These are phyloP conservation scores for Collybiopsis confluens DNA, from an alignment of 768 basidiomycete genomes.

Conservation along the genomic window DNA sequence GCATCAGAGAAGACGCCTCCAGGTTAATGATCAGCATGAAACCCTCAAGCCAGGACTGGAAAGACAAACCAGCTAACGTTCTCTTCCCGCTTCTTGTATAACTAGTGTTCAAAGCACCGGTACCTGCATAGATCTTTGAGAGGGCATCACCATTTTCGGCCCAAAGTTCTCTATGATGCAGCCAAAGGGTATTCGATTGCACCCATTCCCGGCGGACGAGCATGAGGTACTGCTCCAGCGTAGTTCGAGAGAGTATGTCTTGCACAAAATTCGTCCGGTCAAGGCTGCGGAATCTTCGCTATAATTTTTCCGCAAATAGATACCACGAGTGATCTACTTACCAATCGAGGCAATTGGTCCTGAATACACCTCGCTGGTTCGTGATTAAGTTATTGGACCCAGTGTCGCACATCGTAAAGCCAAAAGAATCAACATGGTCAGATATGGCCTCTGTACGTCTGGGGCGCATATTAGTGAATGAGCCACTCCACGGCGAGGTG, in stretches of 20 bases:
- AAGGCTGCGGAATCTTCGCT: constrained; percentile 46
- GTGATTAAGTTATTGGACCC: constrained; percentile 67
- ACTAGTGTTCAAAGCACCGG: constrained; percentile 91
- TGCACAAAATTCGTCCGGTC: constrained; percentile 98
- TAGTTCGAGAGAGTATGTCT: constrained; percentile 83
- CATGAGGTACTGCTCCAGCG: constrained; percentile 77
- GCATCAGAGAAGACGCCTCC: constrained; percentile 90
- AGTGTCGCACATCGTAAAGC: constrained; percentile 79
- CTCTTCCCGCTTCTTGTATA: constrained; percentile 94
- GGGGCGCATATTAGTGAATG: constrained; percentile 1
- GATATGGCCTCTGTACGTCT: constrained; percentile 59
- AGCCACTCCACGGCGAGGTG: not conserved
- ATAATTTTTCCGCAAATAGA: not conserved
- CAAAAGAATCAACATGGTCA: constrained; percentile 71
- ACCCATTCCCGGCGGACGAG: constrained; percentile 79
- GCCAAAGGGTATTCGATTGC: constrained; percentile 68
- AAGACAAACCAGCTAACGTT: constrained; percentile 70
- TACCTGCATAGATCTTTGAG: constrained; percentile 92
- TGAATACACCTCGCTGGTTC: constrained; percentile 88
- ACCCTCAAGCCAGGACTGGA: not conserved
- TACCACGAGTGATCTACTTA: constrained; percentile 27
- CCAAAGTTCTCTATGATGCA: constrained; percentile 90
- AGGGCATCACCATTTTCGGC: constrained; percentile 95
- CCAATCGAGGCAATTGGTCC: constrained; percentile 97
- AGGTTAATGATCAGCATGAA: constrained; percentile 5